Evolutionary conservation across 2,329 filamentous ascomycete species (phyloP).

Genomic region (Hypoxylon sp.): DNA sequence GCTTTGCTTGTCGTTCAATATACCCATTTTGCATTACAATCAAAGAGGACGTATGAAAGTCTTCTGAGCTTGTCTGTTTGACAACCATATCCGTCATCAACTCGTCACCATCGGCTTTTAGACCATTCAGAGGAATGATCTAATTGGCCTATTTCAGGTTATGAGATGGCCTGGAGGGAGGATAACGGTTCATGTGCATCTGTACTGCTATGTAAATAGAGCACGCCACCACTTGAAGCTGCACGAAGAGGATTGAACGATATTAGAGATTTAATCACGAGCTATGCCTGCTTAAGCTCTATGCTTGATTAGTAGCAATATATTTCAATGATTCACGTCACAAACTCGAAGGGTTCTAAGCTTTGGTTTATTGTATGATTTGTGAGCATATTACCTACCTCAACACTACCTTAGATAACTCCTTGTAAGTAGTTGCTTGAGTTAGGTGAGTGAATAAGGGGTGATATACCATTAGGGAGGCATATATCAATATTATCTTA

Average conservation of each 20-base stretch:
- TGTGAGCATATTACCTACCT: too few species aligned
- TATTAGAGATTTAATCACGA: constrained; percentile 18
- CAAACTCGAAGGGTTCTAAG: background rate
- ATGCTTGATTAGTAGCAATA: constrained; percentile 3
- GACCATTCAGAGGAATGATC: constrained; percentile 16
- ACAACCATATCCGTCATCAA: constrained; percentile 15
- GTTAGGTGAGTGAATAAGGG: too few species aligned
- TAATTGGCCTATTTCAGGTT: constrained; percentile 23
- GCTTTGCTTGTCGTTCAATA: constrained; percentile 36
- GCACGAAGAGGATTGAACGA: constrained; percentile 26
- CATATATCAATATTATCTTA: too few species aligned
- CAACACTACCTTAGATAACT: too few species aligned
- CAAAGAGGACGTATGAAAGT: constrained; percentile 28
- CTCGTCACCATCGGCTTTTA: constrained; percentile 18
- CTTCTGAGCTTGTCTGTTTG: constrained; percentile 26
- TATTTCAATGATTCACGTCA: background rate
- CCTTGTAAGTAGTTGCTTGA: too few species aligned
- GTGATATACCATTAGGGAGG: too few species aligned
- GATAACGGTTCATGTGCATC: constrained; percentile 38
- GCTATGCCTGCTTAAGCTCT: background rate
- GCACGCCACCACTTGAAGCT: constrained; percentile 22
- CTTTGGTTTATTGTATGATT: background rate
- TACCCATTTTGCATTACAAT: constrained; percentile 43
- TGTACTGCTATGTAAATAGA: constrained; percentile 43
- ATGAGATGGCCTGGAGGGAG: constrained; percentile 31